Evolutionary conservation across 2,329 filamentous ascomycete genomes (phyloP), one percentile per base, ranked within the genome.

Genomic region (Epicoccum sorghinum): DNA sequence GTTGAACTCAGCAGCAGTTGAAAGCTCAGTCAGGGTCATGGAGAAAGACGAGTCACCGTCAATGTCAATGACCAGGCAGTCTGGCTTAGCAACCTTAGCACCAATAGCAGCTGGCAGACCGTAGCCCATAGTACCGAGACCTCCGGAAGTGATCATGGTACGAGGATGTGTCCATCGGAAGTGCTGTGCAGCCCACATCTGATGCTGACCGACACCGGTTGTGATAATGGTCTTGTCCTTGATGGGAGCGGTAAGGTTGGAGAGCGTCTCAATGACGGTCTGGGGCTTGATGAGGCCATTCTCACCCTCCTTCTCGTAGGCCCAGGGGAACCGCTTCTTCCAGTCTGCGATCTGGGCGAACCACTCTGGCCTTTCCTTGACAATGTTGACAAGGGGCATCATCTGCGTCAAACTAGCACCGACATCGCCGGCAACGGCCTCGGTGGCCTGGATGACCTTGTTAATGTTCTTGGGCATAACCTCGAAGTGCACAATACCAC

Each of bases 391-490:
- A 47, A 86, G 80, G 9, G 93, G 93, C 32, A 98, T 69, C 46
- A 98, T 86, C 27, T 84, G 78, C 46, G 82, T 82, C 30, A 98
- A 80, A 76, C 96, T 98, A 14, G 87, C 79, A 3, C 88, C 87
- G 27, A 96, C 91, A 70, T 98, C 93, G 55, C 95, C 95, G 78
- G 96, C 93, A 14, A 98, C 88, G 40, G 95, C 93, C 79, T 97
- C 92, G 37, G 90, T 97, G 7, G 93, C 93, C 78, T 98, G 91
- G 12, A 99, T 89, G 37, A 98, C 93, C 84, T 98, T 99, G 86
- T 98, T 98, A 80, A 98, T 98, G 82, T 99, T 98, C 87, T 99
- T 99, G 67, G 95, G 93, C 89, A 98, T 89, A 69, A 99, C 93
- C 75, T 98, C 93, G 70, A 98, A 98, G 77, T 99, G 93, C 13